A percentile compares a stretch with the other conserved stretches of the same genome.
Evolutionary conservation across 2,329 filamentous ascomycete genomes (phyloP).

Genomic region (Fusarium miscanthi): DNA sequence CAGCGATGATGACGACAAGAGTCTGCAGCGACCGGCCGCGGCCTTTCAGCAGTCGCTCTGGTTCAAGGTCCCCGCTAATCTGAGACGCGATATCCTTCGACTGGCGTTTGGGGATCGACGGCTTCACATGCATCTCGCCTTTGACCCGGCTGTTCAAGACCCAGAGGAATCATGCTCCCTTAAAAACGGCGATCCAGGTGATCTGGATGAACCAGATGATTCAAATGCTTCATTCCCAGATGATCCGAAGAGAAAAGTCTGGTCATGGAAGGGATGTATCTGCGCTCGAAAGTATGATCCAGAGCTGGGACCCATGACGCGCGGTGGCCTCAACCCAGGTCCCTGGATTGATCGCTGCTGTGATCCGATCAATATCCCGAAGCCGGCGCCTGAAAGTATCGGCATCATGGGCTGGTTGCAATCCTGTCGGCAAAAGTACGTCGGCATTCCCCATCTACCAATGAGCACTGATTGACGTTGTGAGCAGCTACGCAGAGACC

Average conservation of each 20-base stretch:
- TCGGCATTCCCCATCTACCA: rapidly evolving
- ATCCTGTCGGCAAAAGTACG: conserved; percentile 13
- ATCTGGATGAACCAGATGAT: background rate
- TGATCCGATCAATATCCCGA: background rate
- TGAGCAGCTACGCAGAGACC: background rate
- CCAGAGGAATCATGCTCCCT: background rate
- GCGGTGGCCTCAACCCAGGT: background rate
- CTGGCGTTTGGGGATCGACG: background rate
- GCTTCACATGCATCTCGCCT: background rate
- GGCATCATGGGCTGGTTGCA: background rate
- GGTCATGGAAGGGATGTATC: background rate
- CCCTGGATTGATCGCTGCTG: background rate
- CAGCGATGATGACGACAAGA: background rate
- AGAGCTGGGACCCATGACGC: background rate
- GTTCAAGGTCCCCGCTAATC: background rate
- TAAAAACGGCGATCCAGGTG: background rate
- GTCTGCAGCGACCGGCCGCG: background rate
- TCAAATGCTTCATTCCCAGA: too few species aligned
- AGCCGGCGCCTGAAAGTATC: background rate
- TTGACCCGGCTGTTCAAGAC: background rate
- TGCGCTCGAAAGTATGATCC: background rate
- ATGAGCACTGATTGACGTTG: background rate
- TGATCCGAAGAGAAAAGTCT: background rate
- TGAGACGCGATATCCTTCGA: background rate
- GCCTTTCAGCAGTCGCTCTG: background rate